Evolutionary conservation across 73 alveolate species (phyloP), one percentile per base, ranked within the genome.

Genomic region (Paramecium caudatum): DNA sequence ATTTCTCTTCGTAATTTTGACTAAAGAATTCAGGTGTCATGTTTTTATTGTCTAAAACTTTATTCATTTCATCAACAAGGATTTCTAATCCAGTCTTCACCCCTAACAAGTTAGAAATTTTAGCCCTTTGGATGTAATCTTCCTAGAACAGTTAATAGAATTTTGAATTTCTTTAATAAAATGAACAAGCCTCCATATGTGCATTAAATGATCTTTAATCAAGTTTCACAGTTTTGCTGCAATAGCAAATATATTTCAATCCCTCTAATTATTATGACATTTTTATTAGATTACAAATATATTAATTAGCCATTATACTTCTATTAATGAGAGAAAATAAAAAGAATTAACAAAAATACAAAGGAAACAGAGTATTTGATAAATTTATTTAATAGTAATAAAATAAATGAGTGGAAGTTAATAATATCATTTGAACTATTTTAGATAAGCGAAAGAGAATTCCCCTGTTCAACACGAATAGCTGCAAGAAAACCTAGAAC

Each of bases 321-420:
- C n/a, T n/a, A n/a, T n/a, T n/a, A n/a, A n/a, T n/a, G n/a, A n/a
- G n/a, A n/a, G n/a, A n/a, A n/a, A n/a, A n/a, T n/a, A n/a, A n/a
- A n/a, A n/a, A n/a, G n/a, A n/a, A n/a, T n/a, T n/a, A n/a, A n/a
- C n/a, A n/a, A 21, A 9, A 19, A 21, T 41, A 37, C n/a, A 55
- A 55, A 23, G 30, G 8, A 19, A 49, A 55, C 30, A 55, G 80
- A 55, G 12, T 27, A 49, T 13, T 5, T 17, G 25, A 49, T 21
- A 16, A 12, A 10, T 55, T 15, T 55, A 17, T 27, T 55, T 55
- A 19, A 10, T 55, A 55, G 30, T 55, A 10, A 55, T 55, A 55
- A 55, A 19, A 27, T 55, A 55, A 55, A 55, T 55, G 80, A 55
- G 30, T 55, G 30, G 80, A 55, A 55, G 80, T 55, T 55, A 55